Base-by-base conservation (phyloP, 208 protist species). In the Trypanosoma platydactyli region DNA sequence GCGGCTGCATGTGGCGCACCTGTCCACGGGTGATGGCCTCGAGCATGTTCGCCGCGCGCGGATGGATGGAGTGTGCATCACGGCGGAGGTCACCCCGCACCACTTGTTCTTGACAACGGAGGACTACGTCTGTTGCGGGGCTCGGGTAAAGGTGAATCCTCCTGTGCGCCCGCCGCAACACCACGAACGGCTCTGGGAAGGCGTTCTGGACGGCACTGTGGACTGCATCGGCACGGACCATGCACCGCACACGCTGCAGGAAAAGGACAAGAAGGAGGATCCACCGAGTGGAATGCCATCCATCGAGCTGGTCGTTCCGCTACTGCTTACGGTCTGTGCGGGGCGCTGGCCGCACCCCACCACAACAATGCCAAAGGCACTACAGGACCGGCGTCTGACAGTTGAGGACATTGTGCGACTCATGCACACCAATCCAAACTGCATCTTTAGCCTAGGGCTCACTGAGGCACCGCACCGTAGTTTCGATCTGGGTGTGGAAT, bases 161-260 rank as follows among this genome's bases (percentile, higher is more conserved):
- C 83, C 81, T 44, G 70, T 98, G 22, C 92, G 91, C 5, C 82
- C 85, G 5, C 52, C 44, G 35, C 57, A 72, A 52, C 83, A 98
- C 79, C 65, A 76, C 56, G 85, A 97, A 60, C 79, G 80, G 46
- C 82, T 98, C 5, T 98, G 92, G 94, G 84, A 75, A 1, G 93
- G 86, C 22, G 53, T 98, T 20, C 65, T 93, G 5, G 86, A 92
- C 45, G 92, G 94, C 40, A 88, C 82, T 12, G 79, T 98, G 16
- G 96, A 98, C 71, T 95, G 91, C 83, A 81, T 98, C 56, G 91
- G 80, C 57, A 98, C 94, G 29, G 94, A 98, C 71, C 96, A 98
- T 79, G 96, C 96, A 4, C 96, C 96, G 45, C 96, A 98, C 77
- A 92, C 89, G 5, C 48, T 86, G 5, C 74, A 63, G 20, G 94